Base-by-base conservation (phyloP, 2,329 filamentous ascomycete genomes). In the Magnaporthales sp. region DNA sequence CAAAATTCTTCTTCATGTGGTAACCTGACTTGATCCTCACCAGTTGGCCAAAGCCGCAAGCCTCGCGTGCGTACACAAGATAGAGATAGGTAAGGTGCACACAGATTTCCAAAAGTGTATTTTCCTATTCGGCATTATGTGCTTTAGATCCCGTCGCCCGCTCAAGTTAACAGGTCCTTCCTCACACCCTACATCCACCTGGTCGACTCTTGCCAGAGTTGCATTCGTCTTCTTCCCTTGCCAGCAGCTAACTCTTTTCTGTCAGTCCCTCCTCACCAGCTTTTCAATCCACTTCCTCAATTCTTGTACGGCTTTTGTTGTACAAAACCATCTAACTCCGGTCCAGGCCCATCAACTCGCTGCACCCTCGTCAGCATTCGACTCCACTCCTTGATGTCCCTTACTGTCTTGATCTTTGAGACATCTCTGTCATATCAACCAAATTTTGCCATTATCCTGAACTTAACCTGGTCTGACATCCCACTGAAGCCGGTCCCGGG, bases 351-450 rank as follows among this genome's bases (percentile, higher is more conserved):
- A 58, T 58, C 24, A 26, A 24, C 54, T 58, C n/a, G 11, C 54
- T 22, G 19, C 11, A 13, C 54, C n/a, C 24, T 58, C 54, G 54
- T 26, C 54, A 58, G 24, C 24, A 58, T 24, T 15, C 22, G 54
- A 56, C 46, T 51, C 63, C 38, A 31, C 31, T 32, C 64, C 27
- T 56, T 66, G 22, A 24, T 38, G 62, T 63, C 30, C 62, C 32
- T 63, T 63, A 63, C 19, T 66, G 46, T 61, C 64, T 61, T 61
- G 64, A 66, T 66, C 64, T 66, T 27, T 66, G n/a, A 31, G 67
- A 30, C 66, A 69, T 70, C 65, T 69, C 64, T 65, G 67, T 67
- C 68, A 67, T 70, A 63, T 71, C 65, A 58, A 30, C 64, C 64
- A 27, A 61, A 31, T 38, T 66, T 66, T 66, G 46, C 64, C 9